phyloP scores from a whole-genome alignment of 176 grass and related monocot species.

The Oryza meyeriana region DNA sequence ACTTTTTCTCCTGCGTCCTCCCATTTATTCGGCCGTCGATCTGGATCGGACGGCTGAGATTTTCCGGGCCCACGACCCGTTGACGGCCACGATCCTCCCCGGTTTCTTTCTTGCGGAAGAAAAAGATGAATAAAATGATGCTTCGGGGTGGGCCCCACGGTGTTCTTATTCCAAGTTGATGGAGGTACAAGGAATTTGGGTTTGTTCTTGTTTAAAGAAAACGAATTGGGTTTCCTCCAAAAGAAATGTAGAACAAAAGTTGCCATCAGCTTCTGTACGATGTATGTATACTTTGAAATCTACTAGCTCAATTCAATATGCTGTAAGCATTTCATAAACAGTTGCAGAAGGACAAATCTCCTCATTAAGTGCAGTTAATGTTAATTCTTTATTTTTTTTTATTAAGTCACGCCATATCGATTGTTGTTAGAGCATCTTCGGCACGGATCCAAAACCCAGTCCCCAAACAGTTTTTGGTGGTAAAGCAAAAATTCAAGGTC shows the following conservation, averaged over 20 bases:
- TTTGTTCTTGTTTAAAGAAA: neutral
- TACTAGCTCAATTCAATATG: neutral
- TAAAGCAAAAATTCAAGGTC: too few relatives aligned
- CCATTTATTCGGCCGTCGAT: slow-evolving; percentile 29
- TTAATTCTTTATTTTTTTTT: too few relatives aligned
- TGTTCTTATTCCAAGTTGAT: neutral
- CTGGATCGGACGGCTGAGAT: slow-evolving; percentile 26
- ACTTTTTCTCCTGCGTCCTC: slow-evolving; percentile 22
- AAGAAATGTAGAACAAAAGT: neutral
- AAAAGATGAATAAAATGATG: neutral
- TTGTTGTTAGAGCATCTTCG: too few relatives aligned
- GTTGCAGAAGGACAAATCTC: too few relatives aligned
- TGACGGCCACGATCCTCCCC: neutral
- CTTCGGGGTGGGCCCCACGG: neutral
- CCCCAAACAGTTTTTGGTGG: too few relatives aligned
- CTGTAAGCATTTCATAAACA: too few relatives aligned
- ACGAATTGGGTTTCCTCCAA: neutral
- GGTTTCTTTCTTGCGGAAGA: neutral
- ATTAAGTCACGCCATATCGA: too few relatives aligned
- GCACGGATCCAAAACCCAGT: too few relatives aligned
- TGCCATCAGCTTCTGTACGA: neutral
- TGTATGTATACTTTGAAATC: too few relatives aligned
- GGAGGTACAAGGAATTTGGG: neutral
- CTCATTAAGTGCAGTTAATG: too few relatives aligned
- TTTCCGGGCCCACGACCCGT: neutral